Base-by-base conservation (phyloP, 1,284 basidiomycete genomes). In the Moesziomyces antarcticus region DNA sequence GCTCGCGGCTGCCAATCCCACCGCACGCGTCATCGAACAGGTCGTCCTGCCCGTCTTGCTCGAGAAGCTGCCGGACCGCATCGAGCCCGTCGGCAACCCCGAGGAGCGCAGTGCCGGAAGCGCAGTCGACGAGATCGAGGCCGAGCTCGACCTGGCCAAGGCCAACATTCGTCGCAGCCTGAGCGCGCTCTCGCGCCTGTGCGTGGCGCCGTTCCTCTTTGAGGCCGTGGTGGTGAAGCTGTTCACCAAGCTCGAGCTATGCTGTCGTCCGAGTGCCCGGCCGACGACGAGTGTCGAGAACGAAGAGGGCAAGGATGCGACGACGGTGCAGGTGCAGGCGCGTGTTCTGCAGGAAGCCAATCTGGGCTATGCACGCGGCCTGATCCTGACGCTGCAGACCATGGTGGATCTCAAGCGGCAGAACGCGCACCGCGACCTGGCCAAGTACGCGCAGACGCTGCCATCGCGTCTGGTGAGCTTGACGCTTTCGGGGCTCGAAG, bases 151-250 rank as follows among this genome's bases (percentile, higher is more conserved):
- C 37, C 44, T 61, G 44, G 50, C 67, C 62, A 62, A 65, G 46
- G 56, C 58, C 54, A 62, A 68, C 35, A 73, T 80, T 46, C 48
- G 92, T 85, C 88, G 88, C 20, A 89, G 89, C 16, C 88, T 99
- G 33, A 86, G 88, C 2, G 89, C 91, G 4, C 88, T 99, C 25
- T 88, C 89, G 42, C 88, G 87, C 13, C 88, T 99, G 14, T 96
- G 93, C 82, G 84, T 89, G 3, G 89, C 91, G 47, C 87, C 91
- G 0, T 87, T 89, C 22, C 87, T 98, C 25, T 98, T 97, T 84
- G 93, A 94, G 82, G 90, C 88, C 7, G 88, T 98, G 30, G 89
- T 93, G 42, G 88, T 93, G 47, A 89, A 92, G 22, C 86, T 98
- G 13, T 89, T 88, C 0, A 90, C 91, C 1, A 93, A 93, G 83